Conservation (phyloP, 768 basidiomycete species). For the Suillus tomentosus region DNA sequence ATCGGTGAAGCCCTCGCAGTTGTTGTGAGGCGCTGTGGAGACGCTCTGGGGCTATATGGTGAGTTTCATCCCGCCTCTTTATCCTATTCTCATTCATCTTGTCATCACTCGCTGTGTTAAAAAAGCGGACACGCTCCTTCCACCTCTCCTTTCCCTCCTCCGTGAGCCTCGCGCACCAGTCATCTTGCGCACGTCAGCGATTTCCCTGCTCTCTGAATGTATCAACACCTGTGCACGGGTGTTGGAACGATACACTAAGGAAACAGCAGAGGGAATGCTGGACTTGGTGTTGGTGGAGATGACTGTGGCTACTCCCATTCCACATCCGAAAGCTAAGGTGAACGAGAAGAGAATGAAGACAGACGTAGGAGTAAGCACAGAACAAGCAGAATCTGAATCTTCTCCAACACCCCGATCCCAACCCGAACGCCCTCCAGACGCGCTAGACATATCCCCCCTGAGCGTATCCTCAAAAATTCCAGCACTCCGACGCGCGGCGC, state of each 20-base stretch:
- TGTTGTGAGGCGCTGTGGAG: slow-evolving; percentile 74
- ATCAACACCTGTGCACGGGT: slow-evolving; percentile 64
- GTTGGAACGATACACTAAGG: slow-evolving; percentile 59
- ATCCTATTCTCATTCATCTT: neutral
- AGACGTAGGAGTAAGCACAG: slow-evolving; percentile 12
- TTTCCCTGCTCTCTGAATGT: slow-evolving; percentile 75
- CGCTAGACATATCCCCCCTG: slow-evolving; percentile 3
- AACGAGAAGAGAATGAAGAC: slow-evolving; percentile 12
- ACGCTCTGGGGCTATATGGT: slow-evolving; percentile 72
- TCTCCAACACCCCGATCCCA: slow-evolving; percentile 34
- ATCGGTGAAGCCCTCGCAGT: slow-evolving; percentile 85
- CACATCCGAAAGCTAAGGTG: slow-evolving; percentile 21
- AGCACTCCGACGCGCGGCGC: slow-evolving; percentile 78
- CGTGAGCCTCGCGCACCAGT: slow-evolving; percentile 66
- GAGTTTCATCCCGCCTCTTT: slow-evolving; percentile 19
- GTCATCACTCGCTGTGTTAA: slow-evolving; percentile 12
- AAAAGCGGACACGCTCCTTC: slow-evolving; percentile 70
- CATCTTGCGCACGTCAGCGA: slow-evolving; percentile 65
- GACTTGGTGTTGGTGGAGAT: slow-evolving; percentile 76
- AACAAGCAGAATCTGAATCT: slow-evolving; percentile 58
- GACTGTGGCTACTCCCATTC: slow-evolving; percentile 23
- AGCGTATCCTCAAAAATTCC: slow-evolving; percentile 63
- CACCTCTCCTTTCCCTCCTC: slow-evolving; percentile 66
- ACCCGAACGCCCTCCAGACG: neutral
- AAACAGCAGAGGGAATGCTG: slow-evolving; percentile 67